Base-by-base conservation (phyloP, 352 stramenopile species). In the Phytophthora crassamura region DNA sequence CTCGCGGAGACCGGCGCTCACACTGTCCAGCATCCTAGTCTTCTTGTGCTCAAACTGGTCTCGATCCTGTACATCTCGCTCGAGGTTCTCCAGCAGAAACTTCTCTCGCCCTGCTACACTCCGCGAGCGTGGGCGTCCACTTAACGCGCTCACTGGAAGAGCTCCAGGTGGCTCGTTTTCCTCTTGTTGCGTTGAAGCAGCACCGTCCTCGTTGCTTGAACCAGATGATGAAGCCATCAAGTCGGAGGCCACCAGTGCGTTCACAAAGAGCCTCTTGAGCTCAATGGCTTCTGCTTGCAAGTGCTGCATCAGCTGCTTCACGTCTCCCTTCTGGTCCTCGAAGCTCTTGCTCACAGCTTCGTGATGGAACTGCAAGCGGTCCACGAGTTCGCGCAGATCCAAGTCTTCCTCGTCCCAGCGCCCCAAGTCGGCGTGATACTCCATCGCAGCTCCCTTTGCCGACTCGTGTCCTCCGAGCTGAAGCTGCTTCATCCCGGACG, bases 391-490 rank as follows among this genome's bases (percentile, higher is more conserved):
- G 4, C 84, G 82, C 7, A 95, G 46, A 20, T 90, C 84, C 39
- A 92, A 28, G 30, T 91, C 84, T 63, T 95, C 86, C 20, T 93
- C 83, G 42, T 88, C 78, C 84, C 86, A 93, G 1, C 80, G 77
- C 4, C 56, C 74, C 14, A 92, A 73, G 16, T 92, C 81, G 12
- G 80, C 64, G 11, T 85, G 42, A 36, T 91, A 91, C 28, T 80
- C 72, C 18, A 55, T 54, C 1, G 36, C 7, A 45, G 28, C 40
- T 30, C 63, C 59, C n/a, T 70, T 64, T 1, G n/a, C n/a, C 14
- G 38, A 14, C 20, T 64, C 58, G 14, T 71, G 39, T 3, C 36
- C 42, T 11, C 60, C 56, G 16, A 71, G 67, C n/a, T 64, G 54
- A 7, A 67, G 43, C 38, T 72, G 42, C 11, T 72, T 72, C 36